These are phyloP conservation scores for Didymella arachidicola DNA, from an alignment of 2,329 filamentous ascomycete species.

Conservation along the genomic window DNA sequence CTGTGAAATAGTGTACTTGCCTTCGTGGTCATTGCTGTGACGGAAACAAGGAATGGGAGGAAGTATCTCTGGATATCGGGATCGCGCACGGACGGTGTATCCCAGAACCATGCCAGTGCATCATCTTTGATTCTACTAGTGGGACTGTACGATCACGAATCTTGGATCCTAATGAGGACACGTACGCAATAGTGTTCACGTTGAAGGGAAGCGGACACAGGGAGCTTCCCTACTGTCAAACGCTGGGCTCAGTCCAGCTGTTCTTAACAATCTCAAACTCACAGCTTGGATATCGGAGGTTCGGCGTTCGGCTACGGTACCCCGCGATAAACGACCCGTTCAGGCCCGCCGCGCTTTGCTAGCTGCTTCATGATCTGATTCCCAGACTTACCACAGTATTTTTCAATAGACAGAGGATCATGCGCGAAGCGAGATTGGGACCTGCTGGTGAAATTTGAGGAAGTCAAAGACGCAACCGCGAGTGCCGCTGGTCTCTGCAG, in stretches of 20 bases:
- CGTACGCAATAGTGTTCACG: neutral
- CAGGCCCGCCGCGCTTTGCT: neutral
- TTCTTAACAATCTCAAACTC: neutral
- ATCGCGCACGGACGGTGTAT: neutral
- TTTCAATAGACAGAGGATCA: neutral
- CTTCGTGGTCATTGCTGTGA: neutral
- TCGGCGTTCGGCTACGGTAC: slow-evolving; percentile 1
- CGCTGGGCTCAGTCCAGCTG: neutral
- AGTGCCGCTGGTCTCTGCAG: neutral
- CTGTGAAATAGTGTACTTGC: neutral
- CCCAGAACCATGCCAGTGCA: neutral
- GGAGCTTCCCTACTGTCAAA: neutral
- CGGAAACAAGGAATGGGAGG: neutral
- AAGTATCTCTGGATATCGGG: neutral
- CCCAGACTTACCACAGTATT: neutral
- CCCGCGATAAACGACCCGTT: neutral
- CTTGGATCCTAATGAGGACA: neutral
- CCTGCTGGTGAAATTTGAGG: neutral
- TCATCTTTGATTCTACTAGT: neutral
- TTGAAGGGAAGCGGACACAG: neutral
- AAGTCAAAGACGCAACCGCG: neutral
- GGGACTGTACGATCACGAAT: neutral
- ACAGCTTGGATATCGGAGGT: neutral
- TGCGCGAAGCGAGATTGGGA: neutral
- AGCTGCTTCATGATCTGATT: neutral